Evolutionary conservation across 768 basidiomycete species (phyloP).

Genomic region (Coprinellus micaceus): DNA sequence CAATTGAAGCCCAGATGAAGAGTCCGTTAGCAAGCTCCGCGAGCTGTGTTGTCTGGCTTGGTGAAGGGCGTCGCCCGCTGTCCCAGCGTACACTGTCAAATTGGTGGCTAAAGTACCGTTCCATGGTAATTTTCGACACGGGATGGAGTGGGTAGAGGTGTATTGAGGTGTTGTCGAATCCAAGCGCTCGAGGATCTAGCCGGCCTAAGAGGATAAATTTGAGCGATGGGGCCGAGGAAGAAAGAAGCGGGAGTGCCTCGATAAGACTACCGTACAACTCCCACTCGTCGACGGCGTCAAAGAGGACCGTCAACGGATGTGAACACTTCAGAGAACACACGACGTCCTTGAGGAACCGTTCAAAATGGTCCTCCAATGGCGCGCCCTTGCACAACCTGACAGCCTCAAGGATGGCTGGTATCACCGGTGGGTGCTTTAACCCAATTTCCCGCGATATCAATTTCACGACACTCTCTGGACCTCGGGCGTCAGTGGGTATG

Average conservation of each 20-base stretch:
- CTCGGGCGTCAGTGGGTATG: background rate
- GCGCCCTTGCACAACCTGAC: background rate
- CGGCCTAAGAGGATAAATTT: slow-evolving; percentile 12
- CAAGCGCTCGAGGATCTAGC: background rate
- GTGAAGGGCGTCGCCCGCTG: too few relatives aligned
- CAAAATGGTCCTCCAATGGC: background rate
- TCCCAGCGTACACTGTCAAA: too few relatives aligned
- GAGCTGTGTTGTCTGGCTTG: background rate
- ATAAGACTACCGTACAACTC: background rate
- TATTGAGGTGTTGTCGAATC: background rate
- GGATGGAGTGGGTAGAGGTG: background rate
- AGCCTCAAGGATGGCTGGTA: background rate
- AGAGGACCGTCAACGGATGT: slow-evolving; percentile 1
- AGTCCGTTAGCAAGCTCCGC: background rate
- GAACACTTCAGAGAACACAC: slow-evolving; percentile 2
- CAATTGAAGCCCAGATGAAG: background rate
- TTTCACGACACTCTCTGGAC: slow-evolving; percentile 3
- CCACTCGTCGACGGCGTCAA: too few relatives aligned
- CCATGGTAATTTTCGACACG: background rate
- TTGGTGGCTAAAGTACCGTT: background rate
- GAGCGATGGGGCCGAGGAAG: background rate
- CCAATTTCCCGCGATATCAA: slow-evolving; percentile 9
- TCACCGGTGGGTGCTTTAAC: slow-evolving; percentile 1
- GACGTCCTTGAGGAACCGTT: background rate
- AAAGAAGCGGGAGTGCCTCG: background rate